Evolutionary conservation across 1,284 basidiomycete species (phyloP).

Genomic region (Leccinum variabile): DNA sequence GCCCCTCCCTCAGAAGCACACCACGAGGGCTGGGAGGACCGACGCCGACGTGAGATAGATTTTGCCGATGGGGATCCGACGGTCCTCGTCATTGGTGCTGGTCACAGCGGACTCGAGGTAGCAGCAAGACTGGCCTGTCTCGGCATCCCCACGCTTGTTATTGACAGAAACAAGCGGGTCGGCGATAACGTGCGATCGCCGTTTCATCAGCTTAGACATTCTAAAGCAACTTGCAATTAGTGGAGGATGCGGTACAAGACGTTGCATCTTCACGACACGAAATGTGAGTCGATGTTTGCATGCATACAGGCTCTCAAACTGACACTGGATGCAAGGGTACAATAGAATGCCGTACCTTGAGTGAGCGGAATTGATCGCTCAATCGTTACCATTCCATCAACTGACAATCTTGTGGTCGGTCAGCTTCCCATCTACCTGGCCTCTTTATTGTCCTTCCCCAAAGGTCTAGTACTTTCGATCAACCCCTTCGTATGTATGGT

Average conservation of each 20-base stretch:
- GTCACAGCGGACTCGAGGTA: not conserved
- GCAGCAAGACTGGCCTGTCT: not conserved
- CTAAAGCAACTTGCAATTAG: not conserved
- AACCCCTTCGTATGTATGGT: not conserved
- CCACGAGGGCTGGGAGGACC: not conserved
- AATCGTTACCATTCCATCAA: not conserved
- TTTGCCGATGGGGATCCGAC: not conserved
- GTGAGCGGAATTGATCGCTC: conserved; percentile 12
- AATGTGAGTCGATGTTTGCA: not conserved
- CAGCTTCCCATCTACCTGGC: conserved; percentile 42
- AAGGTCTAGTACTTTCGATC: not conserved
- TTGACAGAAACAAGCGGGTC: not conserved
- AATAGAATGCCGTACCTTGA: conserved; percentile 29
- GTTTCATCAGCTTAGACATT: not conserved
- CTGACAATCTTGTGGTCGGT: not conserved
- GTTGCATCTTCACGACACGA: not conserved
- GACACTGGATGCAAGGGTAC: too few species aligned
- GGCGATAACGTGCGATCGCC: not conserved
- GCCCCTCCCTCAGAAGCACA: not conserved
- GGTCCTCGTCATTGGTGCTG: not conserved
- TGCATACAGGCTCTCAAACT: not conserved
- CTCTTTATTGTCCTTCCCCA: conserved; percentile 35
- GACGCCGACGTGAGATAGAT: not conserved
- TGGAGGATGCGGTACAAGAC: not conserved
- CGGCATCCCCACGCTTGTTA: not conserved